A percentile compares a stretch with the other conserved stretches of the same genome.
Evolutionary conservation across 2,329 filamentous ascomycete species (phyloP).

Genomic region (Ophiocordyceps robertsii): DNA sequence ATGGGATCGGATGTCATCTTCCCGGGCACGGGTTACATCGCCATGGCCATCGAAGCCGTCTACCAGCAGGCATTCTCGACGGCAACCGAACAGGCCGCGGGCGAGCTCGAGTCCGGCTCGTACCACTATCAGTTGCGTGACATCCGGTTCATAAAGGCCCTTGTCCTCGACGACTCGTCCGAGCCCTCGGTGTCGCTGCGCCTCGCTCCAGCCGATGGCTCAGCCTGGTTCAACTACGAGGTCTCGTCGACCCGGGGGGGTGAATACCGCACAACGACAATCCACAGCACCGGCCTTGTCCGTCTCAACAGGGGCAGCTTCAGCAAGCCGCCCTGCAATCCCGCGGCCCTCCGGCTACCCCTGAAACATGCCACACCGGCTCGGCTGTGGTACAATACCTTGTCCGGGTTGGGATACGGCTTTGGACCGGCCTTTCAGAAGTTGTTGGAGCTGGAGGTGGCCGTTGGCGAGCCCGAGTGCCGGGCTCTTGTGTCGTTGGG

Average conservation of each 20-base stretch:
- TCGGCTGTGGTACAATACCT: neutral
- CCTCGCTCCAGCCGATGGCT: too few relatives aligned
- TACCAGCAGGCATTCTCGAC: conserved; percentile 1
- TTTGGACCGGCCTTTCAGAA: conserved; percentile 7
- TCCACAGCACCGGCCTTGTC: neutral
- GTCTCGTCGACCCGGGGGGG: too few relatives aligned
- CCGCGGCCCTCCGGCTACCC: neutral
- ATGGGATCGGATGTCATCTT: conserved; percentile 25
- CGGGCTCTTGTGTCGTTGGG: neutral
- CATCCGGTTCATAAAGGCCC: conserved; percentile 3
- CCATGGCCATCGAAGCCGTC: conserved; percentile 27
- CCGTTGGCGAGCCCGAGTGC: neutral
- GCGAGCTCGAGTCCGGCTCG: neutral
- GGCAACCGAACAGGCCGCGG: neutral
- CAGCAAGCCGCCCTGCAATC: neutral
- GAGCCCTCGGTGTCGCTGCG: too few relatives aligned
- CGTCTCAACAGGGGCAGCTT: neutral
- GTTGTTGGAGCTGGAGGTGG: conserved; percentile 8
- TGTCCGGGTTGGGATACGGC: conserved; percentile 1
- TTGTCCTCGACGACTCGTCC: neutral
- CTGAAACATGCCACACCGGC: neutral
- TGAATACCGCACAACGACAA: neutral
- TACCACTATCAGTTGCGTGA: conserved; percentile 1
- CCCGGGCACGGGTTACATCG: conserved; percentile 27
- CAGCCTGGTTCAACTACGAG: too few relatives aligned